Evolutionary conservation across 306 rosid genomes (phyloP).

Genomic region (Rosa multiflora): DNA sequence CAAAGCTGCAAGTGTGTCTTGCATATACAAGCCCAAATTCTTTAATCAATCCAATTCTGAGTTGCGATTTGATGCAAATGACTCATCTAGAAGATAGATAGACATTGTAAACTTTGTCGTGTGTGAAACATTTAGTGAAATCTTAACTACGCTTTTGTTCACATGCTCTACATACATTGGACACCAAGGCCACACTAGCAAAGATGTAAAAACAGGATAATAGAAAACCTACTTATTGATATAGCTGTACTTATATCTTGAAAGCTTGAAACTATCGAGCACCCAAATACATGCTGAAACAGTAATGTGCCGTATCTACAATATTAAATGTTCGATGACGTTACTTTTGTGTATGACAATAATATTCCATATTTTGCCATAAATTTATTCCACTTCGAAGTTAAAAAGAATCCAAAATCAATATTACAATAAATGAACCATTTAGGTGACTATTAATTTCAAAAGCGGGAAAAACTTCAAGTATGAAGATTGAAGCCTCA

Average conservation of each 20-base stretch:
- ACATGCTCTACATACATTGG: neutral
- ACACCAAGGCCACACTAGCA: slow-evolving; percentile 5
- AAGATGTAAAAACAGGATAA: neutral
- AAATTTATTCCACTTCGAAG: neutral
- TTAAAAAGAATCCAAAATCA: neutral
- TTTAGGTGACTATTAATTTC: neutral
- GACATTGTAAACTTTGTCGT: neutral
- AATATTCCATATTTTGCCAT: neutral
- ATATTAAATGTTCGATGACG: neutral
- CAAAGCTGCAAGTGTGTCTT: neutral
- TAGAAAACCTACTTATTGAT: neutral
- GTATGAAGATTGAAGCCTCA: slow-evolving; percentile 27
- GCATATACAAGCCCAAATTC: neutral
- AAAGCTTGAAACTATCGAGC: neutral
- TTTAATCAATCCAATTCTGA: neutral
- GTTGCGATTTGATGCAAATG: neutral
- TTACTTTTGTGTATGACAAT: neutral
- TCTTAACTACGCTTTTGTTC: neutral
- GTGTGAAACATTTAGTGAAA: neutral
- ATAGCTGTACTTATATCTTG: neutral
- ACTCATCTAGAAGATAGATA: neutral
- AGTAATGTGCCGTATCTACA: neutral
- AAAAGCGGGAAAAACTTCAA: neutral
- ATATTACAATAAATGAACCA: neutral
- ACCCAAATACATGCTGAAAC: neutral